Percentiles rank a stretch among this genome's conserved stretches.
Evolutionary conservation across 2,329 filamentous ascomycete genomes (phyloP).

Genomic region (Alternaria sp.): DNA sequence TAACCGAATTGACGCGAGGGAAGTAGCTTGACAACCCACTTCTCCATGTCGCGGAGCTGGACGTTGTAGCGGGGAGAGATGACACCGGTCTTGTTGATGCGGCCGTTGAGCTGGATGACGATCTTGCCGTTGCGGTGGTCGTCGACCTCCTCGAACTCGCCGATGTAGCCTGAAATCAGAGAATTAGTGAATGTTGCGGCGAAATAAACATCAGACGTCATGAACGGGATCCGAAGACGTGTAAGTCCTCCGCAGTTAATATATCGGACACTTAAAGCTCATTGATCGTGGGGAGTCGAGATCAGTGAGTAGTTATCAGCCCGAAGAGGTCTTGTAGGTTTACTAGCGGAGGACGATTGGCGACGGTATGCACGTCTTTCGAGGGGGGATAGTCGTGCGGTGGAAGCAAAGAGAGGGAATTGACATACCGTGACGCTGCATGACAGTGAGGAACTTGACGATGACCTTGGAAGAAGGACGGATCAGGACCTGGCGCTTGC

Average conservation of each 20-base stretch:
- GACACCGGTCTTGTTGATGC: conserved; percentile 98
- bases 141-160: conserved; percentile 99
- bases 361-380: background rate
- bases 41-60: conserved; percentile 96
- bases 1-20: conserved; percentile 99
- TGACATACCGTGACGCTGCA: conserved; percentile 98
- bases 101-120: conserved; percentile 98
- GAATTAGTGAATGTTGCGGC: conserved; percentile 80
- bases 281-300: conserved; percentile 83
- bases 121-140: conserved; percentile 99
- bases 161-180: conserved; percentile 82
- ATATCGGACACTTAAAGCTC: conserved; percentile 99
- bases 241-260: conserved; percentile 93
- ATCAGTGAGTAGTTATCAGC: conserved; percentile 99
- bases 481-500: conserved; percentile 99
- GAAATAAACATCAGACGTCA: conserved; percentile 95
- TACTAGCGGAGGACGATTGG: conserved; percentile 11
- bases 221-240: conserved; percentile 79
- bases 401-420: conserved; percentile 19
- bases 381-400: background rate
- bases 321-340: conserved; percentile 66
- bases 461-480: conserved; percentile 99
- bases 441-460: conserved; percentile 99
- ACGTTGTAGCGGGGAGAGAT: conserved; percentile 99
- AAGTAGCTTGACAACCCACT: conserved; percentile 99